These are phyloP conservation scores for Lactifluus pinguis DNA, from an alignment of 768 basidiomycete species.

Conservation along the genomic window DNA sequence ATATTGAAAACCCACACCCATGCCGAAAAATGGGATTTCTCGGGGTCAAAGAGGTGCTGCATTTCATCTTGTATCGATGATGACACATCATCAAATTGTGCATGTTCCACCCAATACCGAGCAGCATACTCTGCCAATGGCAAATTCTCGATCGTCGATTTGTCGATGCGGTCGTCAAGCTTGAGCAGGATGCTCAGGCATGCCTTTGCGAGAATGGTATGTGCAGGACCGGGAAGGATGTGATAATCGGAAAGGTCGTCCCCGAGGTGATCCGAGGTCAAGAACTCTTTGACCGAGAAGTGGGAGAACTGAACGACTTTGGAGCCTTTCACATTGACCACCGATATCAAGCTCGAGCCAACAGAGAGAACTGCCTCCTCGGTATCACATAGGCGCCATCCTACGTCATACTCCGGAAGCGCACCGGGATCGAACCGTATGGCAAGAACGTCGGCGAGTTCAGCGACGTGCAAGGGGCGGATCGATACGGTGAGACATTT, in stretches of 20 bases:
- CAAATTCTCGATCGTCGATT: not conserved
- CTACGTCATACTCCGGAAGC: not conserved
- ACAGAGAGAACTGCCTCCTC: not conserved
- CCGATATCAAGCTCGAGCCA: not conserved
- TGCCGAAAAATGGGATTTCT: not conserved
- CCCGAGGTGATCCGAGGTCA: not conserved
- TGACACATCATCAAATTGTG: not conserved
- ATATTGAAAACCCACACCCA: conserved; percentile 6
- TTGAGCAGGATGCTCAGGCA: not conserved
- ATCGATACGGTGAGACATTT: not conserved
- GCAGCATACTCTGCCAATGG: not conserved
- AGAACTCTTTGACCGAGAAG: conserved; percentile 1
- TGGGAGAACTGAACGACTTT: conserved; percentile 1
- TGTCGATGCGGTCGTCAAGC: not conserved
- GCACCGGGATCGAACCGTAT: not conserved
- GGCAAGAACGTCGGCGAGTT: conserved; percentile 1
- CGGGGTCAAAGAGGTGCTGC: not conserved
- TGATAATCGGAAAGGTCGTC: not conserved
- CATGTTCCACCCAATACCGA: conserved; percentile 1
- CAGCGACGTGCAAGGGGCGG: not conserved
- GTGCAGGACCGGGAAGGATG: not conserved
- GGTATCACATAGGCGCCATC: not conserved
- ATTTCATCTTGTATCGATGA: not conserved
- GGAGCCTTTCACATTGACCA: not conserved
- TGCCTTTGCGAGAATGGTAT: not conserved